Conservation (phyloP, 257 asterid species). For the Paulownia fortunei region DNA sequence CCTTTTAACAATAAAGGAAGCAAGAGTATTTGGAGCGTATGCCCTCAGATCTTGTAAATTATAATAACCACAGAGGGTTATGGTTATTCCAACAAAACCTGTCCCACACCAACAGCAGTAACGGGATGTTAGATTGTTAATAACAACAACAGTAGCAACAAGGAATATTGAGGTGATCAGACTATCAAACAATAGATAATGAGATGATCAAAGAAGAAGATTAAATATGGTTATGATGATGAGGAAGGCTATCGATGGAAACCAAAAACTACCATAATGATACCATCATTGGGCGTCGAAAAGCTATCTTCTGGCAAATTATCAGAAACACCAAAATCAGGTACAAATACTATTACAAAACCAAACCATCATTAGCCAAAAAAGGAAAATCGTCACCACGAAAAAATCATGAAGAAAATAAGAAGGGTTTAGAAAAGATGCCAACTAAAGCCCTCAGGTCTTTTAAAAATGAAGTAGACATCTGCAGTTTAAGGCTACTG, state of each 20-base stretch:
- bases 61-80: neutral
- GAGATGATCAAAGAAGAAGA: neutral
- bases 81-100: conserved; percentile 9
- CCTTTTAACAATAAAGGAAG: neutral
- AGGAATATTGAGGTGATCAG: no score
- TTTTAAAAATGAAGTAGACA: neutral
- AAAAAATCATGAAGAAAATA: neutral
- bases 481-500: conserved; percentile 13
- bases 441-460: conserved; percentile 5
- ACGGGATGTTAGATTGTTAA: neutral
- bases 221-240: neutral
- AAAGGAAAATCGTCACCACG: neutral
- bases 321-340: neutral
- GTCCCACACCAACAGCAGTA: neutral
- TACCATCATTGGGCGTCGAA: conserved; percentile 3
- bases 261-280: neutral
- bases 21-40: neutral
- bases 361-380: neutral
- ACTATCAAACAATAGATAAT: neutral
- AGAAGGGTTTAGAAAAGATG: neutral
- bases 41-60: conserved; percentile 9
- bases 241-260: neutral
- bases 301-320: neutral
- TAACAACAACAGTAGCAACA: neutral
- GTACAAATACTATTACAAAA: neutral